Evolutionary conservation across 1,284 basidiomycete species (phyloP).

Genomic region (Naganishia liquefaciens): DNA sequence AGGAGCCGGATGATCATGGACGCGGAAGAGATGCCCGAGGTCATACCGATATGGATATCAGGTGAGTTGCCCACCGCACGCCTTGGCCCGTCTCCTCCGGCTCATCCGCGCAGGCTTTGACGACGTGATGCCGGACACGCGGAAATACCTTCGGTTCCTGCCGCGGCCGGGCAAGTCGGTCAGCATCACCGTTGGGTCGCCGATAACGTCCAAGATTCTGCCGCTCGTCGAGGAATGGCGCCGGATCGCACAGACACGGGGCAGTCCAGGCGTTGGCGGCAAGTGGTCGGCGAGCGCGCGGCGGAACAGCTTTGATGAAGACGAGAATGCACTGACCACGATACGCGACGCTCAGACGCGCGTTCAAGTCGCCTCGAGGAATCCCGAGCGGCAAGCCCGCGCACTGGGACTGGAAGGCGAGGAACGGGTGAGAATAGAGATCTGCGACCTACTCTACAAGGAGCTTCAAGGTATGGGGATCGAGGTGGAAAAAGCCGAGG

Average conservation of each 20-base stretch:
- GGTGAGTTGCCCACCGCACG: slow-evolving; percentile 58
- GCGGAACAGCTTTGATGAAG: slow-evolving; percentile 6
- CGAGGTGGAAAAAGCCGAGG: slow-evolving; percentile 48
- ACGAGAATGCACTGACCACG: slow-evolving; percentile 12
- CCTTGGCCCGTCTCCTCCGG: not conserved
- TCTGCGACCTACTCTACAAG: slow-evolving; percentile 43
- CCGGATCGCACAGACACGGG: slow-evolving; percentile 29
- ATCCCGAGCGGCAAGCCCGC: slow-evolving; percentile 37
- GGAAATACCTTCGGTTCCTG: slow-evolving; percentile 53
- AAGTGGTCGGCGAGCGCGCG: slow-evolving; percentile 36
- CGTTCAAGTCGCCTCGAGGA: slow-evolving; percentile 28
- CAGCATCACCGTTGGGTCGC: slow-evolving; percentile 49
- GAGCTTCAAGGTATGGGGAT: slow-evolving; percentile 44
- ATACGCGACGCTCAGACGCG: slow-evolving; percentile 28
- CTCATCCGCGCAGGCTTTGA: slow-evolving; percentile 67
- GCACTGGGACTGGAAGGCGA: slow-evolving; percentile 39
- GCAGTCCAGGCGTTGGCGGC: slow-evolving; percentile 43
- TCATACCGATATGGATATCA: slow-evolving; percentile 92
- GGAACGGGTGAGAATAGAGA: slow-evolving; percentile 42
- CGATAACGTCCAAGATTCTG: slow-evolving; percentile 45
- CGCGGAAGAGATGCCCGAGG: slow-evolving; percentile 66
- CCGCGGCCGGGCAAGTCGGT: slow-evolving; percentile 47
- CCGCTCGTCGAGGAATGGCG: slow-evolving; percentile 48
- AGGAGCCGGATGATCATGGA: slow-evolving; percentile 74
- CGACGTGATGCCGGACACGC: slow-evolving; percentile 81